Conservation (phyloP, 495 filamentous ascomycete species). For the Peziza echinospora region DNA sequence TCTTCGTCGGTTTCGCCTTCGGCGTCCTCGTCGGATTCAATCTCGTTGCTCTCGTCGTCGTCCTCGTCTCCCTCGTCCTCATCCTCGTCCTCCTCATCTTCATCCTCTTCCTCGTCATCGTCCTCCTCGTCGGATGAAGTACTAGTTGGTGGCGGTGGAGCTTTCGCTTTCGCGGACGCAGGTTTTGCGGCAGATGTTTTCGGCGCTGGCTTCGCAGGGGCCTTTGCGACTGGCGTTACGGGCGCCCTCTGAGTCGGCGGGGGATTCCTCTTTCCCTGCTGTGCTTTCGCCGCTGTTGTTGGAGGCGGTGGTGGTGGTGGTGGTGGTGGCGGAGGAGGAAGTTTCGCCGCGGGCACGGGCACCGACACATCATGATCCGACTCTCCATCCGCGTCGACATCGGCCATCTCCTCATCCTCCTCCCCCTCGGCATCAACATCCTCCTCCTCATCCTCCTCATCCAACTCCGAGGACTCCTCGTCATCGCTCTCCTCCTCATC, state of each 20-base stretch:
- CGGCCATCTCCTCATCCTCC: constrained; percentile 26
- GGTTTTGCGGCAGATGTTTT: background rate
- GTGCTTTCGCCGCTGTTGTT: background rate
- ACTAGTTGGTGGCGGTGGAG: background rate
- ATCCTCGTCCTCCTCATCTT: constrained; percentile 29
- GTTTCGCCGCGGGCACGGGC: background rate
- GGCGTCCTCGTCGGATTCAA: constrained; percentile 28
- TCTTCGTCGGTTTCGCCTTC: constrained; percentile 34
- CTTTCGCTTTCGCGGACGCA: background rate
- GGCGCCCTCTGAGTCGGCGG: background rate
- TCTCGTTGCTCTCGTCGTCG: constrained; percentile 19
- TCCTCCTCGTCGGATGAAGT: constrained; percentile 30
- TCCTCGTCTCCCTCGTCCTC: constrained; percentile 27
- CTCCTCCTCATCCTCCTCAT: constrained; percentile 26
- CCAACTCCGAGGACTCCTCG: constrained; percentile 25
- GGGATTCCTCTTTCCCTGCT: background rate
- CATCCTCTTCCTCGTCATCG: constrained; percentile 22
- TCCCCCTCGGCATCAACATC: constrained; percentile 25
- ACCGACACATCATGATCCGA: constrained; percentile 23
- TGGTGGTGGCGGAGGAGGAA: background rate
- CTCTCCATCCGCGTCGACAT: constrained; percentile 28
- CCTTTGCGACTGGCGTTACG: background rate
- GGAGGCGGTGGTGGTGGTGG: background rate
- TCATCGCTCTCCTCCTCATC: constrained; percentile 28
- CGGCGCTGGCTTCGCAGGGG: background rate